Evolutionary conservation across 2,329 filamentous ascomycete species (phyloP).

Genomic region (Triangularia setosa): DNA sequence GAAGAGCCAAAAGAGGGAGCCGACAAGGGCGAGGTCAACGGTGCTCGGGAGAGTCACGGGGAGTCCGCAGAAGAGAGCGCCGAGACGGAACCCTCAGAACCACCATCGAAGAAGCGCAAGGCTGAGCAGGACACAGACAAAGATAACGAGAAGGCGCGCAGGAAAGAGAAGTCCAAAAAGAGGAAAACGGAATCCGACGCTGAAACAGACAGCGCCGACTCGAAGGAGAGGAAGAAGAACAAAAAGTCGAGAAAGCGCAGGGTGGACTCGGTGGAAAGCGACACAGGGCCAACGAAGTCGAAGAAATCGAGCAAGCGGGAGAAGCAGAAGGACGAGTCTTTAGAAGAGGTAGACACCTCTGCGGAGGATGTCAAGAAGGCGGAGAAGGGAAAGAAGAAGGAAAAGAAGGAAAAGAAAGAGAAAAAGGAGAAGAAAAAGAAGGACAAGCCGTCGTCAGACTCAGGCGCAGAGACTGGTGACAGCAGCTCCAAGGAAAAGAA

Average conservation of each 20-base stretch:
- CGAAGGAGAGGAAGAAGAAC: constrained; percentile 26
- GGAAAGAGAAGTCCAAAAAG: constrained; percentile 47
- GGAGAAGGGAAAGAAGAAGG: constrained; percentile 22
- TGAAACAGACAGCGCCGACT: constrained; percentile 17
- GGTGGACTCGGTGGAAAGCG: constrained; percentile 35
- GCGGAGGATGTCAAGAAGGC: constrained; percentile 1
- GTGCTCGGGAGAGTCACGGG: constrained; percentile 14
- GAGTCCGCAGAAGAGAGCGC: constrained; percentile 18
- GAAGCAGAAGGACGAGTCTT: constrained; percentile 24
- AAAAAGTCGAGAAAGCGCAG: constrained; percentile 49
- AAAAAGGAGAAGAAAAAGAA: constrained; percentile 44
- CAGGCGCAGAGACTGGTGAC: constrained; percentile 30
- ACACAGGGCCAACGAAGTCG: constrained; percentile 29
- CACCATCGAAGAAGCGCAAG: constrained; percentile 30
- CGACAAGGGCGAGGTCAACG: constrained; percentile 11
- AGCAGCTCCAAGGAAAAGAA: constrained; percentile 26
- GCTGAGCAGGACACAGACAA: constrained; percentile 20
- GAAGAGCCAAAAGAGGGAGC: constrained; percentile 36
- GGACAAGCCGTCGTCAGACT: constrained; percentile 30
- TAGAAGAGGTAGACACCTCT: neutral
- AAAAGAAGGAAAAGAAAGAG: constrained; percentile 43
- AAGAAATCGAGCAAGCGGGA: constrained; percentile 33
- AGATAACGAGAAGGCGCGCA: constrained; percentile 28
- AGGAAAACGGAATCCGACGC: constrained; percentile 43
- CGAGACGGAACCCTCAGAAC: constrained; percentile 23